Evolutionary conservation across 2,329 filamentous ascomycete species (phyloP).

Genomic region (Thielaviopsis musarum): DNA sequence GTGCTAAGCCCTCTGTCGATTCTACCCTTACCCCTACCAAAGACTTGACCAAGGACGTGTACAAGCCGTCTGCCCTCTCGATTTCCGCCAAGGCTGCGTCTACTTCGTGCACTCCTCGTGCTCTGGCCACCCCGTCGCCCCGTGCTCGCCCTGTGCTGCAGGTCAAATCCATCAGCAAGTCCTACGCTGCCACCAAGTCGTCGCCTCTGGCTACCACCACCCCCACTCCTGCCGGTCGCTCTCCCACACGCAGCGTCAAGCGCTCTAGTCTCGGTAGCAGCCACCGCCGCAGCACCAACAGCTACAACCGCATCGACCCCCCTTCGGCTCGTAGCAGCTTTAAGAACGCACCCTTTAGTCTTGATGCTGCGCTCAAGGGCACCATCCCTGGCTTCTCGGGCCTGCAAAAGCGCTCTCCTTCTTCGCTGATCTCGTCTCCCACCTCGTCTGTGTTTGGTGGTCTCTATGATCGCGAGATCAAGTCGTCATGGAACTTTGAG

Average conservation of each 20-base stretch:
- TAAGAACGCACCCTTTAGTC: slow-evolving; percentile 53
- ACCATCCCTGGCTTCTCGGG: slow-evolving; percentile 48
- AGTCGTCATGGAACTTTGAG: slow-evolving; percentile 72
- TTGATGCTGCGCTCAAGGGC: slow-evolving; percentile 67
- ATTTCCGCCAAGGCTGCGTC: slow-evolving; percentile 15
- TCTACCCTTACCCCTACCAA: slow-evolving; percentile 19
- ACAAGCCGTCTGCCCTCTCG: slow-evolving; percentile 28
- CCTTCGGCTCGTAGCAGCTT: slow-evolving; percentile 39
- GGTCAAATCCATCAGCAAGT: slow-evolving; percentile 32
- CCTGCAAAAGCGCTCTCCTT: slow-evolving; percentile 18
- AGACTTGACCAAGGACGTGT: slow-evolving; percentile 26
- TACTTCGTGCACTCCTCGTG: slow-evolving; percentile 20
- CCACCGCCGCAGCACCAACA: slow-evolving; percentile 37
- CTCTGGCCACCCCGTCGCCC: slow-evolving; percentile 15
- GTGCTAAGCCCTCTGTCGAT: slow-evolving; percentile 30
- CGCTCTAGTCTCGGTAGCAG: slow-evolving; percentile 51
- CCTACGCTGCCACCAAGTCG: slow-evolving; percentile 29
- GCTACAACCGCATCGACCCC: slow-evolving; percentile 54
- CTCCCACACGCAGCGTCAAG: slow-evolving; percentile 50
- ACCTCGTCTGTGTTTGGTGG: slow-evolving; percentile 17
- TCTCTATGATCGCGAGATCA: slow-evolving; percentile 30
- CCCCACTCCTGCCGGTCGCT: slow-evolving; percentile 61
- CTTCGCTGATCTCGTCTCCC: slow-evolving; percentile 15
- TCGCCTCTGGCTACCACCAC: slow-evolving; percentile 25
- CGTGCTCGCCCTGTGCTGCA: slow-evolving; percentile 31